Percentiles rank a stretch among this genome's conserved stretches.
These are phyloP conservation scores for Colletotrichum eremochloae DNA, from an alignment of 2,329 filamentous ascomycete genomes.

Conservation along the genomic window DNA sequence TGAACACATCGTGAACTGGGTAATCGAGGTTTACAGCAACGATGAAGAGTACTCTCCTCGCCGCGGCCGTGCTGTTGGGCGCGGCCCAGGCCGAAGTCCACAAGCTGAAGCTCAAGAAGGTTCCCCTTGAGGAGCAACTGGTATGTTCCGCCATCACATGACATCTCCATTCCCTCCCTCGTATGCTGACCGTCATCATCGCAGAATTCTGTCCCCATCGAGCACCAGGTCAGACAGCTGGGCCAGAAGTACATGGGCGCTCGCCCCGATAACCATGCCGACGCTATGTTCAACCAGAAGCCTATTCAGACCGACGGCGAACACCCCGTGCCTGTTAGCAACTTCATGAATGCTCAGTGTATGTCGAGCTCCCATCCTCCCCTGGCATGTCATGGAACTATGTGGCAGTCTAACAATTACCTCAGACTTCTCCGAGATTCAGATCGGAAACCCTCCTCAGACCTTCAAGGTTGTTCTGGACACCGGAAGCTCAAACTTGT, in stretches of 20 bases:
- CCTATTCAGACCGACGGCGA: conserved; percentile 74
- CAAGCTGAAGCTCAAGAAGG: conserved; percentile 98
- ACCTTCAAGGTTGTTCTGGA: conserved; percentile 98
- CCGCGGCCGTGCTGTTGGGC: conserved; percentile 85
- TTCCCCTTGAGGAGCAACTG: conserved; percentile 91
- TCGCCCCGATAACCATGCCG: conserved; percentile 76
- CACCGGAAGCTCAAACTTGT: conserved; percentile 98
- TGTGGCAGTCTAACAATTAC: not conserved
- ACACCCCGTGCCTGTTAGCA: conserved; percentile 90
- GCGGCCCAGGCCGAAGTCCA: conserved; percentile 88
- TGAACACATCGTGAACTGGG: conserved; percentile 20
- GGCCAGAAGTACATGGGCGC: conserved; percentile 97
- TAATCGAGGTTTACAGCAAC: conserved; percentile 50
- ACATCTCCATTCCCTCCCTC: not conserved
- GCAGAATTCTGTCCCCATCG: conserved; percentile 82
- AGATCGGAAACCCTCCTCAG: conserved; percentile 91
- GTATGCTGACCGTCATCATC: conserved; percentile 38
- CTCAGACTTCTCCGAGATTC: conserved; percentile 97
- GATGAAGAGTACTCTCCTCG: conserved; percentile 90
- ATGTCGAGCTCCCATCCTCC: conserved; percentile 56
- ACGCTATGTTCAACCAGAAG: conserved; percentile 84
- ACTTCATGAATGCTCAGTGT: conserved; percentile 99
- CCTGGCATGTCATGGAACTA: not conserved
- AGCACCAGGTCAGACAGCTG: conserved; percentile 84
- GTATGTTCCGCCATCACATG: conserved; percentile 65